Percentiles rank a stretch among this genome's conserved stretches.
phyloP scores from a whole-genome alignment of 352 stramenopile species.

The Peronosclerospora sorghi region DNA sequence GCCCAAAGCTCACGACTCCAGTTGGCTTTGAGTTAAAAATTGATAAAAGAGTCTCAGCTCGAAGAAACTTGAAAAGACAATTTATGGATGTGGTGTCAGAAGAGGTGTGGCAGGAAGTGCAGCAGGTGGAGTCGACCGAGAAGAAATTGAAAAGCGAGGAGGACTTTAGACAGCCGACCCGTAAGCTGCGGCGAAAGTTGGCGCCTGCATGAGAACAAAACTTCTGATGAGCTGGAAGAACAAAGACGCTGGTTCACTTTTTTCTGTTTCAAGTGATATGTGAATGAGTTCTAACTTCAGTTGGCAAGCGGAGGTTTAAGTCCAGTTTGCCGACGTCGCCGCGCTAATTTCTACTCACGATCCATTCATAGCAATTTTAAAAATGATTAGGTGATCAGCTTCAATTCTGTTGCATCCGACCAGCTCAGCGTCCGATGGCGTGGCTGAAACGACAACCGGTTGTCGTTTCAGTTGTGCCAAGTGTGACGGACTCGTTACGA shows the following conservation, averaged over 20 bases:
- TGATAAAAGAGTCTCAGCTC: constrained; percentile 38
- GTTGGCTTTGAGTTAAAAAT: constrained; percentile 58
- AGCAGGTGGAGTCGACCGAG: constrained; percentile 2
- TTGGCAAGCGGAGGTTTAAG: background rate
- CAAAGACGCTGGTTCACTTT: background rate
- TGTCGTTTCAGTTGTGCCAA: too few species aligned
- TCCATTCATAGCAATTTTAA: too few species aligned
- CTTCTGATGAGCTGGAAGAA: background rate
- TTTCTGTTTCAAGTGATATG: constrained; percentile 4
- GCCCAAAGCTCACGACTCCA: constrained; percentile 51
- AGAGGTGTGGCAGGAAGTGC: too few species aligned
- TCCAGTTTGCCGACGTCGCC: too few species aligned
- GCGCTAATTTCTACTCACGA: too few species aligned
- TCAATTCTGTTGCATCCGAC: too few species aligned
- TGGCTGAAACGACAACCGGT: too few species aligned
- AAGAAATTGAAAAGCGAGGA: constrained; percentile 1
- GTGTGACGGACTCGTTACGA: too few species aligned
- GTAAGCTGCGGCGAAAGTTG: constrained; percentile 18
- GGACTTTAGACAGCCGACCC: constrained; percentile 6
- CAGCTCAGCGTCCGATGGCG: too few species aligned
- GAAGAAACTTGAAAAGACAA: constrained; percentile 22
- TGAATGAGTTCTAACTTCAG: constrained; percentile 12
- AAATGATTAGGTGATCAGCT: too few species aligned
- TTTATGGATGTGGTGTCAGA: constrained; percentile 7
- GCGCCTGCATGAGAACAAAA: constrained; percentile 2